Evolutionary conservation across 2,329 filamentous ascomycete species (phyloP).

Genomic region (Pestalotiopsis sp.): DNA sequence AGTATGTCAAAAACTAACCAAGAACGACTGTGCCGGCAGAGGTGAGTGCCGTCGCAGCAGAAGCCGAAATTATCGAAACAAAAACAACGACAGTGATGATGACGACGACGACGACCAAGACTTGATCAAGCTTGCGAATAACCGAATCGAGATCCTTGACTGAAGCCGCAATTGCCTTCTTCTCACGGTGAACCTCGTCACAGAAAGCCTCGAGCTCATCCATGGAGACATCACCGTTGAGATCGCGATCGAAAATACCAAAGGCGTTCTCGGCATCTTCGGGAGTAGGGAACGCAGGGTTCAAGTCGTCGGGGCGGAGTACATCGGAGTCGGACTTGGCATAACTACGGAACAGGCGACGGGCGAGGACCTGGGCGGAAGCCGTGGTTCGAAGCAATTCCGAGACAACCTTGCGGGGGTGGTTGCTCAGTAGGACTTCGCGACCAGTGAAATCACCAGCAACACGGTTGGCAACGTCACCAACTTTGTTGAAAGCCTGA

Average conservation of each 20-base stretch:
- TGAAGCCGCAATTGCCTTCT: constrained; percentile 92
- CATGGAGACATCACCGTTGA: constrained; percentile 96
- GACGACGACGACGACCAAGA: constrained; percentile 84
- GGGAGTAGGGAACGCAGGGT: constrained; percentile 74
- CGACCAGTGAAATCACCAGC: constrained; percentile 85
- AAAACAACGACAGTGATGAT: constrained; percentile 85
- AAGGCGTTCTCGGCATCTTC: constrained; percentile 92
- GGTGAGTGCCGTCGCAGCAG: constrained; percentile 87
- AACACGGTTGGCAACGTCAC: constrained; percentile 69
- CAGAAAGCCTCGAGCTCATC: constrained; percentile 92
- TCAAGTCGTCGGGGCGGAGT: constrained; percentile 77
- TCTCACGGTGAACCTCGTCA: constrained; percentile 91
- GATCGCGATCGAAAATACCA: constrained; percentile 90
- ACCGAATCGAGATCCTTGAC: constrained; percentile 95
- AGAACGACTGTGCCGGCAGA: constrained; percentile 87
- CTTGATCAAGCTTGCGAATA: constrained; percentile 84
- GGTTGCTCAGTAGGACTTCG: constrained; percentile 65
- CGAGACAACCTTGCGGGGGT: constrained; percentile 83
- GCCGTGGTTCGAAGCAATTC: constrained; percentile 73
- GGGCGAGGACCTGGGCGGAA: constrained; percentile 82
- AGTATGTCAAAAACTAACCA: constrained; percentile 34
- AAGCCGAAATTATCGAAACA: constrained; percentile 85
- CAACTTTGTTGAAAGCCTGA: constrained; percentile 66
- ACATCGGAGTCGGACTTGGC: constrained; percentile 75
- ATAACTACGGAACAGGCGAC: constrained; percentile 87